Conservation (phyloP, 345 rosid species). For the Euphorbia tirucalli region DNA sequence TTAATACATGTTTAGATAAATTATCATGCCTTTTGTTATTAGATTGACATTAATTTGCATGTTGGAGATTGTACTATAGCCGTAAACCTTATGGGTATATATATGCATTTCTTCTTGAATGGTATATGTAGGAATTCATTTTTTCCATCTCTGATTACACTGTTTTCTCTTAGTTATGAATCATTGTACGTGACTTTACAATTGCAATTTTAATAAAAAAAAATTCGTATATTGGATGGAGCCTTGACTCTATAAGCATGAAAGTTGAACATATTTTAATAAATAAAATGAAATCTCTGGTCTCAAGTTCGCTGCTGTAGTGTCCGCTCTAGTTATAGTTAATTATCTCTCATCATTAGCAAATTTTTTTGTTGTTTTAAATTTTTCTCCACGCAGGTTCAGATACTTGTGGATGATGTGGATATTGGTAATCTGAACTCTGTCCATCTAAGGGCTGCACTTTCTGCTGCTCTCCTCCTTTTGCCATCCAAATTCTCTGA, state of each 20-base stretch:
- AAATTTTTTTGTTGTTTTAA: background rate
- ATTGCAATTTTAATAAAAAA: background rate
- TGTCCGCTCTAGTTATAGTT: background rate
- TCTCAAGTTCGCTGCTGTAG: background rate
- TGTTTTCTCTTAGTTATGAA: conserved; percentile 1
- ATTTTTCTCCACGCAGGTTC: conserved; percentile 46
- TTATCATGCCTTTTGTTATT: no score
- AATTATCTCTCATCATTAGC: background rate
- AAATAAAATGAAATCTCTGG: background rate
- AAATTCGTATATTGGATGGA: background rate
- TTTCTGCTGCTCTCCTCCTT: conserved; percentile 85
- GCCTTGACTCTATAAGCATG: background rate
- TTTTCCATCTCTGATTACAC: background rate
- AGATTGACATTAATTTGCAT: no score
- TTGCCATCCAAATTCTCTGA: conserved; percentile 78
- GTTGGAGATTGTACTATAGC: no score
- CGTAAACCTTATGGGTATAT: background rate
- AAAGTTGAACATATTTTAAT: background rate
- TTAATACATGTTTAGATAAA: no score
- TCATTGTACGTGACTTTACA: background rate
- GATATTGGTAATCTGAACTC: conserved; percentile 58
- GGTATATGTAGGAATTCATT: background rate
- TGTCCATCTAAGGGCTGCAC: conserved; percentile 70
- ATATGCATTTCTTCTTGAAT: background rate
- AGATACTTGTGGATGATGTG: conserved; percentile 66